phyloP scores from a whole-genome alignment of 352 stramenopile genomes.

The Pythium insidiosum region DNA sequence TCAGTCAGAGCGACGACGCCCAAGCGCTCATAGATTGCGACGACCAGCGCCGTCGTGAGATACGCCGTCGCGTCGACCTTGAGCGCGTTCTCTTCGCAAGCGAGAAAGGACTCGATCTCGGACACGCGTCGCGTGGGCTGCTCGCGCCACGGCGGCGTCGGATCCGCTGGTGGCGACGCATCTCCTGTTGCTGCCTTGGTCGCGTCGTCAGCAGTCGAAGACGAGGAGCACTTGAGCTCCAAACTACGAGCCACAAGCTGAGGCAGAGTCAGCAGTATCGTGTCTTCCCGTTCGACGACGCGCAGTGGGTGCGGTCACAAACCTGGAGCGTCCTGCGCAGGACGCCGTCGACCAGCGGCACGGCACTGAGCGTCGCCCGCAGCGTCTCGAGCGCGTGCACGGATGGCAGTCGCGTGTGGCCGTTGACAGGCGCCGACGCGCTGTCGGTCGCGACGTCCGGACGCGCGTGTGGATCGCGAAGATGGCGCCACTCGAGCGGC shows the following conservation, averaged over 20 bases:
- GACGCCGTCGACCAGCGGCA: not conserved
- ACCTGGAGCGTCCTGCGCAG: conserved; percentile 10
- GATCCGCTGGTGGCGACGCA: not conserved
- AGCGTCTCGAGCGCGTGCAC: not conserved
- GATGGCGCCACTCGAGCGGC: conserved; percentile 26
- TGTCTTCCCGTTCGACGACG: no score
- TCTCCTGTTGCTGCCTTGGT: not conserved
- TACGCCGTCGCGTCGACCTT: conserved; percentile 6
- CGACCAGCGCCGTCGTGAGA: conserved; percentile 24
- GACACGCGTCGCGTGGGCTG: not conserved
- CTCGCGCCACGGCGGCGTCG: not conserved
- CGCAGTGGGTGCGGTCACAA: not conserved
- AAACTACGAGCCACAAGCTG: no score
- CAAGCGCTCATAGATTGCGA: conserved; percentile 35
- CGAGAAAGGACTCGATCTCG: not conserved
- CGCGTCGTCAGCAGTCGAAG: not conserved
- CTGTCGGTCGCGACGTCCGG: not conserved
- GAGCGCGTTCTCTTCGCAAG: not conserved
- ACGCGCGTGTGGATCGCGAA: not conserved
- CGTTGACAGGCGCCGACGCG: not conserved
- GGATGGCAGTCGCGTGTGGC: not conserved
- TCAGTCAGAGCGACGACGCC: conserved; percentile 12
- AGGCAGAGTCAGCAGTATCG: no score
- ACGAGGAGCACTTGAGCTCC: not conserved
- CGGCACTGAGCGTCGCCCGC: not conserved